Conservation (phyloP, 768 basidiomycete genomes). For the Boletus sp. region DNA sequence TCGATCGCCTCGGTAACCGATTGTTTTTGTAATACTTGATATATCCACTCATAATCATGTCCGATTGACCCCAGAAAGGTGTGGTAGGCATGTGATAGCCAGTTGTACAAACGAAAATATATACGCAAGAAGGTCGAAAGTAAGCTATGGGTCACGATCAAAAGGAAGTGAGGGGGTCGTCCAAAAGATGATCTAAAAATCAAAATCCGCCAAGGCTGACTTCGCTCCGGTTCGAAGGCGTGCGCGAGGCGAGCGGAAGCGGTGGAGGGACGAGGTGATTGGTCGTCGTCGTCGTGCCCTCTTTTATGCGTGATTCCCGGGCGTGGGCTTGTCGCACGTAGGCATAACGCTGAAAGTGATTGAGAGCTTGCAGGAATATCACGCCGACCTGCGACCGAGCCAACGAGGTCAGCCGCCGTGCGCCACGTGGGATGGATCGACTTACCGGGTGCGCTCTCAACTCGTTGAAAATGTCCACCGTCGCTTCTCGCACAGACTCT, state of each 20-base stretch:
- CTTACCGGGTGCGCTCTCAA: constrained; percentile 74
- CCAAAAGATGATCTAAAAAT: constrained; percentile 1
- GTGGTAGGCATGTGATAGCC: background rate
- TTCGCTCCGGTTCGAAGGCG: constrained; percentile 48
- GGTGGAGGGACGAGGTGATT: constrained; percentile 37
- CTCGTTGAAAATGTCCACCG: constrained; percentile 82
- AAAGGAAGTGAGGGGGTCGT: background rate
- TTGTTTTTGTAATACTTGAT: no score
- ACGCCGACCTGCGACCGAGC: constrained; percentile 61
- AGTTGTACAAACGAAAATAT: constrained; percentile 10
- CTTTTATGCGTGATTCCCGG: constrained; percentile 45
- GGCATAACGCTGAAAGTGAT: constrained; percentile 87
- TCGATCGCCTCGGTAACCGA: background rate
- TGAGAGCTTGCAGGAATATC: constrained; percentile 72
- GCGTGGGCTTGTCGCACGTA: constrained; percentile 81
- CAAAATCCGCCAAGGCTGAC: constrained; percentile 39
- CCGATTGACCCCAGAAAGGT: background rate
- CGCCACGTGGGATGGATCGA: background rate
- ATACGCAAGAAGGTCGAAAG: constrained; percentile 32
- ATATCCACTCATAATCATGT: background rate
- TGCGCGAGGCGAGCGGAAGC: constrained; percentile 30
- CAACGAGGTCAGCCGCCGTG: background rate
- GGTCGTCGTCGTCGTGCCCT: constrained; percentile 14
- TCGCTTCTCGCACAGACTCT: constrained; percentile 69
- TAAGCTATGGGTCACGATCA: constrained; percentile 22